These are phyloP conservation scores for Camelina sativa DNA, from an alignment of 345 rosid species.

Conservation along the genomic window DNA sequence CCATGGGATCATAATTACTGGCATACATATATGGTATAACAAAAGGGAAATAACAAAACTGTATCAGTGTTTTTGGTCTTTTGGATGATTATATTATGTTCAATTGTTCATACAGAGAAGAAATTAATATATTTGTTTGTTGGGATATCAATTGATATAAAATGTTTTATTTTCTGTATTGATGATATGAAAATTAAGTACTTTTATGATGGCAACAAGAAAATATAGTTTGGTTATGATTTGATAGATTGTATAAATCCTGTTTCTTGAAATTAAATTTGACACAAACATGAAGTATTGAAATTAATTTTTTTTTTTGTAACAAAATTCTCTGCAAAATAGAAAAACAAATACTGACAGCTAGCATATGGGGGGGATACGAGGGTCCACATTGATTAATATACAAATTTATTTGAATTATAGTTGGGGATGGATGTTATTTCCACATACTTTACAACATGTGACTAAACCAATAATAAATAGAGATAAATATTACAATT, in stretches of 20 bases:
- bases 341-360: slow-evolving; percentile 21
- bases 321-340: neutral
- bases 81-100: neutral
- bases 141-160: neutral
- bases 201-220: too few relatives aligned
- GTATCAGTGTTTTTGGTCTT: neutral
- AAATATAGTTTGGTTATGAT: too few relatives aligned
- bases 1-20: neutral
- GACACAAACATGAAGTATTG: too few relatives aligned
- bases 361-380: slow-evolving; percentile 17
- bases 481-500: slow-evolving; percentile 6
- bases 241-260: too few relatives aligned
- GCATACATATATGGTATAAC: too few relatives aligned
- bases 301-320: too few relatives aligned
- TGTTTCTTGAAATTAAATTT: too few relatives aligned
- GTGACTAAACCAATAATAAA: slow-evolving; percentile 17
- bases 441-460: slow-evolving; percentile 20
- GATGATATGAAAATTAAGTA: too few relatives aligned
- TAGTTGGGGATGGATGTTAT: slow-evolving; percentile 3
- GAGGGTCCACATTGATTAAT: slow-evolving; percentile 26
- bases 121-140: neutral
- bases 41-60: neutral
- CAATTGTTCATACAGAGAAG: neutral
- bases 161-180: too few relatives aligned
- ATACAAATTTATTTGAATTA: slow-evolving; percentile 2